These are phyloP conservation scores for Botrytis hyacinthi DNA, from an alignment of 2,329 filamentous ascomycete species.

Conservation along the genomic window DNA sequence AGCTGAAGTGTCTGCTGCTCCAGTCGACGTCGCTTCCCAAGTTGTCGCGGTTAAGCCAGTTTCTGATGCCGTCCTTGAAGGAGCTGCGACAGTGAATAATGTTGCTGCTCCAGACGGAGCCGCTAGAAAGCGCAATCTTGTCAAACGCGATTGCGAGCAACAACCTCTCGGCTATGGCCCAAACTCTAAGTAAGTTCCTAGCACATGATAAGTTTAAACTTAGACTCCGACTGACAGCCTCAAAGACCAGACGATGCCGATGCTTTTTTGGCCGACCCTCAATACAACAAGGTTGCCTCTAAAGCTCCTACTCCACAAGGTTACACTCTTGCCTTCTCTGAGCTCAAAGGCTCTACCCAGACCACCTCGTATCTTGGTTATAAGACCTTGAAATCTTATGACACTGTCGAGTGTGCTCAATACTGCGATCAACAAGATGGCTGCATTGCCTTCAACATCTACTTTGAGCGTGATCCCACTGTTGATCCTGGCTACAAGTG, in stretches of 20 bases:
- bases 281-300: neutral
- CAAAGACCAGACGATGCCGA: constrained; percentile 9
- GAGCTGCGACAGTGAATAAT: neutral
- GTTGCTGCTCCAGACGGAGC: neutral
- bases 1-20: constrained; percentile 35
- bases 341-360: constrained; percentile 37
- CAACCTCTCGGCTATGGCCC: constrained; percentile 11
- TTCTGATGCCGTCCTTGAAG: neutral
- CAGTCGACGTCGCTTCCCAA: constrained; percentile 26
- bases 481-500: constrained; percentile 37
- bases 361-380: constrained; percentile 36
- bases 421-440: constrained; percentile 35
- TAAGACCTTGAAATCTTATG: constrained; percentile 36
- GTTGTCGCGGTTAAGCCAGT: neutral
- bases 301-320: constrained; percentile 34
- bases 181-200: neutral
- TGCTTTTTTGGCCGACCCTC: neutral
- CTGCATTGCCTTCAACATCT: constrained; percentile 41
- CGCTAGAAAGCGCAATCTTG: neutral
- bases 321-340: constrained; percentile 39
- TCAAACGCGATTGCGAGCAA: neutral
- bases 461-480: constrained; percentile 40
- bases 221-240: neutral
- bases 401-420: constrained; percentile 35
- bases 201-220: rapidly evolving